Conservation (phyloP, 1,284 basidiomycete species). For the Irpex sp. region DNA sequence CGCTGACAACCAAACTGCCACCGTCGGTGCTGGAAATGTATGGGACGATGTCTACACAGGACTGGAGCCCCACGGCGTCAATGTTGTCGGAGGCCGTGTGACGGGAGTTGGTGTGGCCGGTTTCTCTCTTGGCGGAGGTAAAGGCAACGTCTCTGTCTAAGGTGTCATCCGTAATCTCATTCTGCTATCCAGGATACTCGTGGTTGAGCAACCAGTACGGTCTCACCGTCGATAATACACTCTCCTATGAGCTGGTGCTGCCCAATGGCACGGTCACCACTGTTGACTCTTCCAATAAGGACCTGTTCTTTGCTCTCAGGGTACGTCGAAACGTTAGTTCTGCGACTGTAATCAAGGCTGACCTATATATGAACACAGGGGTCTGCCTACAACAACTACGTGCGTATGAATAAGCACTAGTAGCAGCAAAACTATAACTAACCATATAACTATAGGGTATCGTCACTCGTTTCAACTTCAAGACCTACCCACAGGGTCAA, state of each 20-base stretch:
- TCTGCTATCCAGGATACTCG: constrained; percentile 33
- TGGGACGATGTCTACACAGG: constrained; percentile 47
- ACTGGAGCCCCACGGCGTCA: constrained; percentile 34
- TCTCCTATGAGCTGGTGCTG: constrained; percentile 35
- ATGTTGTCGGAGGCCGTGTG: constrained; percentile 44
- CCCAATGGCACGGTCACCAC: constrained; percentile 34
- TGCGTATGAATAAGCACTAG: constrained; percentile 24
- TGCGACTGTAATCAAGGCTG: neutral
- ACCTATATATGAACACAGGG: constrained; percentile 33
- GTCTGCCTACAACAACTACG: constrained; percentile 55
- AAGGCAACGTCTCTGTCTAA: too few relatives aligned
- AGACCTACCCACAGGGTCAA: constrained; percentile 48
- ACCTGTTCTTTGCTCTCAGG: constrained; percentile 40
- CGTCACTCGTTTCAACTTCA: constrained; percentile 55
- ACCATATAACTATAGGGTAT: constrained; percentile 42
- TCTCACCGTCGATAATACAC: constrained; percentile 40
- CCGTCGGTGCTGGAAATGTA: constrained; percentile 43
- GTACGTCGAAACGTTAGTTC: constrained; percentile 21
- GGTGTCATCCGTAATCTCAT: too few relatives aligned
- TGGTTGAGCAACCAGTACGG: constrained; percentile 38
- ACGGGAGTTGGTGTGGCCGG: constrained; percentile 41
- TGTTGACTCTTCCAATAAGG: constrained; percentile 23
- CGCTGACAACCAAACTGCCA: constrained; percentile 27
- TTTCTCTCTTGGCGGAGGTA: constrained; percentile 44
- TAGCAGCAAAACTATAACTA: neutral